Evolutionary conservation across 345 rosid species (phyloP), one percentile per base, ranked within the genome.

Genomic region (Barbarea vulgaris): DNA sequence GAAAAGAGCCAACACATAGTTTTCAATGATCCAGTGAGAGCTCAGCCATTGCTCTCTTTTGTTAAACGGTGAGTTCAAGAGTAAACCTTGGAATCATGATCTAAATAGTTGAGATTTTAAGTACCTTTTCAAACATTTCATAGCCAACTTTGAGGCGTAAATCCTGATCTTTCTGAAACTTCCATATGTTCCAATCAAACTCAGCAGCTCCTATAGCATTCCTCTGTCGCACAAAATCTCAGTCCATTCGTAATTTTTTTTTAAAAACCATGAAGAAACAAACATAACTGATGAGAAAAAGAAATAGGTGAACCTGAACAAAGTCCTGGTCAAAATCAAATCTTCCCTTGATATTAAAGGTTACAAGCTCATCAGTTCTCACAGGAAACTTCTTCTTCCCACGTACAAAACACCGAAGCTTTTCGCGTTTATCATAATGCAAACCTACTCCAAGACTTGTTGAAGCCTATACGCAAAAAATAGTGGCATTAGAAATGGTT

Each of bases 91-190:
- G 19, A n/a, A 15, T 6, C 1, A 44, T 6, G n/a, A n/a, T n/a
- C 19, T 44, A 44, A 44, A 15, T 6, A 44, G 8, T n/a, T n/a
- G 8, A 44, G 48, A 44, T 44, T 44, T 44, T 0, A 42, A 42
- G 18, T 88, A 91, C 98, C 92, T 90, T 85, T 44, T 91, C 90
- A 51, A 81, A 52, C 64, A 87, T 77, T 70, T 91, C 95, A 61
- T 88, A 84, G 58, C 97, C 98, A 62, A 91, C 39, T 85, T 87
- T 89, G 79, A 94, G 67, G 74, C 95, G 81, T 77, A 91, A 79
- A 72, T 90, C 98, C 75, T 94, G 96, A 55, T 90, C 91, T 77
- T 60, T 86, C 67, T 86, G 91, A 76, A 91, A 94, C 81, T 91
- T 85, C 74, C 82, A 77, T 79, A 87, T 73, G 81, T 83, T 85